A percentile compares a stretch with the other conserved stretches of the same genome.
phyloP scores from a whole-genome alignment of 306 rosid species.

The apple (Malus domestica) region ASM211411v1 NC_041793.1:4890501-4891000 shows the following conservation, averaged over 20 bases:
- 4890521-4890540: not conserved
- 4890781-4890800: not conserved
- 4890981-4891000: not conserved
- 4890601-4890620: not conserved
- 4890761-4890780: not conserved
- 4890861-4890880: not conserved
- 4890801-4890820: not conserved
- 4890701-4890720: not conserved
- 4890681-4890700: not conserved
- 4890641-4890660: not conserved
- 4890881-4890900: not conserved
- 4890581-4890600: not conserved
- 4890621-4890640: not conserved
- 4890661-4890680: not conserved
- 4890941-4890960: not conserved
- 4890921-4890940: not conserved
- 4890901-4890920: not conserved
- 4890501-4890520: not conserved
- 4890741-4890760: not conserved
- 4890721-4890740: not conserved
- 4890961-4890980: not conserved
- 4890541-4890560: not conserved
- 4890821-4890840: not conserved
- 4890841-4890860: not conserved
- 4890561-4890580: not conserved